These are phyloP conservation scores for Bruguiera sexangula DNA, from an alignment of 345 rosid species.

Conservation along the genomic window DNA sequence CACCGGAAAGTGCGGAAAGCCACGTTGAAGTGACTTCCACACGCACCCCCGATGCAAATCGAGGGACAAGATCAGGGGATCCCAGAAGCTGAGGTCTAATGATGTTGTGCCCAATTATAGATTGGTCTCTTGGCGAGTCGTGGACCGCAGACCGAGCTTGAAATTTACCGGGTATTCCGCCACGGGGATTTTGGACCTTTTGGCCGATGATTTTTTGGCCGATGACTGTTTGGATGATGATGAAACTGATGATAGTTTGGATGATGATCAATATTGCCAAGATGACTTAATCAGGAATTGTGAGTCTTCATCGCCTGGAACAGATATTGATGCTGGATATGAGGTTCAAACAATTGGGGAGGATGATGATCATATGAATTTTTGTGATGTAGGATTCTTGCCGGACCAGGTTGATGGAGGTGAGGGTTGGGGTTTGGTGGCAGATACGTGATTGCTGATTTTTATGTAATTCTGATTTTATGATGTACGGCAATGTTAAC, in stretches of 20 bases:
- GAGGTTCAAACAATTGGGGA: not conserved
- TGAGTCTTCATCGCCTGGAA: not conserved
- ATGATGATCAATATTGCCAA: constrained; percentile 13
- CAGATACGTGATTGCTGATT: constrained; percentile 25
- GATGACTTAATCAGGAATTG: constrained; percentile 4
- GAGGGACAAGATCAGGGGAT: constrained; percentile 22
- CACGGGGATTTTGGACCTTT: constrained; percentile 38
- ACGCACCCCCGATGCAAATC: constrained; percentile 3
- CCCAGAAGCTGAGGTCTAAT: constrained; percentile 10
- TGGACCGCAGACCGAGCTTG: constrained; percentile 26
- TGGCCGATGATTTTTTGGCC: constrained; percentile 31
- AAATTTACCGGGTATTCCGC: constrained; percentile 45
- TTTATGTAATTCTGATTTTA: no score
- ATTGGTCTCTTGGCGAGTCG: constrained; percentile 43
- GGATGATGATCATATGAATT: constrained; percentile 10
- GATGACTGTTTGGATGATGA: constrained; percentile 22
- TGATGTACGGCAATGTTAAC: no score
- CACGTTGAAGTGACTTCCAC: constrained; percentile 12
- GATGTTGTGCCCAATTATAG: constrained; percentile 28
- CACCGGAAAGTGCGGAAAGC: constrained; percentile 14
- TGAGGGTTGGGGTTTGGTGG: constrained; percentile 59
- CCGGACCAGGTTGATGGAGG: constrained; percentile 40
- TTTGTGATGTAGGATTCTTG: constrained; percentile 38
- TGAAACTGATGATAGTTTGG: constrained; percentile 13
- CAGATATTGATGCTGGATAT: not conserved